Evolutionary conservation across 441 rosid genomes (phyloP).

Genomic region (Pelargonium exstipulatum): DNA sequence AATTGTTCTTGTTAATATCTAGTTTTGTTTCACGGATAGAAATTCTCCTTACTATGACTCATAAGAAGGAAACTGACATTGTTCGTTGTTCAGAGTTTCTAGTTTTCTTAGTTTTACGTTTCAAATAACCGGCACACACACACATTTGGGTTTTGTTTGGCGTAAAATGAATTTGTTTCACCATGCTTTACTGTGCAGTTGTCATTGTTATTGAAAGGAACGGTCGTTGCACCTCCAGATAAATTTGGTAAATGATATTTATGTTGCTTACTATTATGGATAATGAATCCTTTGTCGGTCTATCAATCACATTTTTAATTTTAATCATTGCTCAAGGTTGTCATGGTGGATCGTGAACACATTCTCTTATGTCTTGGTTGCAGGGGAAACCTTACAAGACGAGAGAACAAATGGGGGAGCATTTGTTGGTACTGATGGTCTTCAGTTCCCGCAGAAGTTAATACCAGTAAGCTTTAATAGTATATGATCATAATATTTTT

Average conservation of each 20-base stretch:
- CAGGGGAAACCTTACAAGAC: constrained; percentile 87
- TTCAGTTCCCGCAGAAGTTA: constrained; percentile 80
- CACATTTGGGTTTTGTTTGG: background rate
- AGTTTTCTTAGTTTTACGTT: background rate
- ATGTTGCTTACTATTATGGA: constrained; percentile 11
- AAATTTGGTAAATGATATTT: constrained; percentile 69
- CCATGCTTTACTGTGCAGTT: constrained; percentile 39
- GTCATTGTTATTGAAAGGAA: constrained; percentile 84
- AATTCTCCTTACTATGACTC: background rate
- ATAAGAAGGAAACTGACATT: too few relatives aligned
- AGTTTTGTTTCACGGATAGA: background rate
- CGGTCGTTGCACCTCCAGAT: constrained; percentile 98
- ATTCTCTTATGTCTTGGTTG: constrained; percentile 20
- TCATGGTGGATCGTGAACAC: constrained; percentile 1
- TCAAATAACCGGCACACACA: background rate
- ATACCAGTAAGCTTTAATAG: constrained; percentile 63
- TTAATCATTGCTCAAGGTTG: background rate
- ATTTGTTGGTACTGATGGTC: constrained; percentile 75
- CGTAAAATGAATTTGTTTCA: background rate
- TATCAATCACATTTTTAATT: background rate
- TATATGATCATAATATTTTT: constrained; percentile 12
- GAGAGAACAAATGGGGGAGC: constrained; percentile 86
- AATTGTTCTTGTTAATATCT: background rate
- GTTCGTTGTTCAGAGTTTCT: background rate
- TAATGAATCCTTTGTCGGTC: background rate